Evolutionary conservation across 1,284 basidiomycete genomes (phyloP).

Genomic region (Tilletiopsis washingtonensis): DNA sequence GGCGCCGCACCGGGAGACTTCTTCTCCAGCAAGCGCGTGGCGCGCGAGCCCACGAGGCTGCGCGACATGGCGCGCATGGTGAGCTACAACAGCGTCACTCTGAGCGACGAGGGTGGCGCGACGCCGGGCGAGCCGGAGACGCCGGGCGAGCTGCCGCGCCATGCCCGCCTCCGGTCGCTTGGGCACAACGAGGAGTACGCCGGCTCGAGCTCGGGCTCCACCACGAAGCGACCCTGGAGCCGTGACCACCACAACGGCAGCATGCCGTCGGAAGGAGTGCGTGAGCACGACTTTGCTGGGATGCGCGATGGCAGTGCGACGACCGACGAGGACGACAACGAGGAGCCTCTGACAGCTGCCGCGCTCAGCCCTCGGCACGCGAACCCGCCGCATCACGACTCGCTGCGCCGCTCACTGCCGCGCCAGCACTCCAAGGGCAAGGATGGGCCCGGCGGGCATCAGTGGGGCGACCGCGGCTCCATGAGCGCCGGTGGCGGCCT

Average conservation of each 20-base stretch:
- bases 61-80: background rate
- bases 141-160: conserved; percentile 6
- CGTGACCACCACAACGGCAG: background rate
- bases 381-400: too few species aligned
- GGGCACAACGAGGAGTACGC: background rate
- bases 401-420: too few species aligned
- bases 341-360: background rate
- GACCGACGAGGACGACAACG: too few species aligned
- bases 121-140: conserved; percentile 1
- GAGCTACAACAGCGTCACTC: background rate
- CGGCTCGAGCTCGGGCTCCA: background rate
- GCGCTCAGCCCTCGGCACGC: background rate
- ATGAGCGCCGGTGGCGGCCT: too few species aligned
- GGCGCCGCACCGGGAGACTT: conserved; percentile 2
- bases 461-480: too few species aligned
- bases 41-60: too few species aligned
- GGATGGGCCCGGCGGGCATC: too few species aligned
- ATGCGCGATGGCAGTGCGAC: too few species aligned
- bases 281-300: background rate
- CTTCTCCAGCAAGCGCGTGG: conserved; percentile 1
- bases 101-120: background rate
- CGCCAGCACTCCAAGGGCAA: too few species aligned
- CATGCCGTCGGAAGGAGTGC: background rate
- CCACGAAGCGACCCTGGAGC: background rate
- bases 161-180: conserved; percentile 1